Evolutionary conservation across 371 early-diverging fungal species (phyloP), one percentile per base, ranked within the genome.

Genomic region (Syncephalis plumigaleata): DNA sequence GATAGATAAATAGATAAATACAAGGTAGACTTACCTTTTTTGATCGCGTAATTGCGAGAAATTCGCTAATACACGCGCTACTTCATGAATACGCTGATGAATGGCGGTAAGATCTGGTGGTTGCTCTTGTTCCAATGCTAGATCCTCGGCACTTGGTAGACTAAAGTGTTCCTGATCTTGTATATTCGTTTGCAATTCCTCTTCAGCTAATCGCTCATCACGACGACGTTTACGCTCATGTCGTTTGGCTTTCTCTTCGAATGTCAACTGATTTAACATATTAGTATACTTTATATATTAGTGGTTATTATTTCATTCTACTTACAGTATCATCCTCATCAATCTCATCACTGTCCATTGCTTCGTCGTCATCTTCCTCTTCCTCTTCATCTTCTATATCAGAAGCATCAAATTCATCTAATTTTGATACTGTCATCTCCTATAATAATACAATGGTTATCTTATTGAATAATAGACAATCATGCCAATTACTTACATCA

Each of bases 21-120:
- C n/a, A n/a, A n/a, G n/a, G n/a, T n/a, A n/a, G n/a, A n/a, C n/a
- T n/a, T n/a, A n/a, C n/a, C 71, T 68, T 43, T 63, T 66, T 40
- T 76, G 80, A 46, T 90, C 84, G n/a, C 81, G 70, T 53, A 87
- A 61, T 27, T 79, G 75, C 40, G 75, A 73, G 57, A 94, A 94
- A 65, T 91, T 87, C 66, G 73, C 75, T 37, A 94, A 66, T 0
- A 91, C 80, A 44, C 81, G 74, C 39, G 88, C 74, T 44, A 89
- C 74, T 46, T 95, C 91, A 55, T 84, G 80, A 44, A 96, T 90
- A 16, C 94, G 87, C 42, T 77, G 73, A 36, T 83, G 80, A 42
- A 91, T 78, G 18, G 74, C 51, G 25, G 60, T 56, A 23, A 81
- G 53, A 49, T 66, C 72, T 40, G 66, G 79, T 50, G 52, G 72